Evolutionary conservation across 768 basidiomycete species (phyloP).

Genomic region (Pisolithus orientalis): DNA sequence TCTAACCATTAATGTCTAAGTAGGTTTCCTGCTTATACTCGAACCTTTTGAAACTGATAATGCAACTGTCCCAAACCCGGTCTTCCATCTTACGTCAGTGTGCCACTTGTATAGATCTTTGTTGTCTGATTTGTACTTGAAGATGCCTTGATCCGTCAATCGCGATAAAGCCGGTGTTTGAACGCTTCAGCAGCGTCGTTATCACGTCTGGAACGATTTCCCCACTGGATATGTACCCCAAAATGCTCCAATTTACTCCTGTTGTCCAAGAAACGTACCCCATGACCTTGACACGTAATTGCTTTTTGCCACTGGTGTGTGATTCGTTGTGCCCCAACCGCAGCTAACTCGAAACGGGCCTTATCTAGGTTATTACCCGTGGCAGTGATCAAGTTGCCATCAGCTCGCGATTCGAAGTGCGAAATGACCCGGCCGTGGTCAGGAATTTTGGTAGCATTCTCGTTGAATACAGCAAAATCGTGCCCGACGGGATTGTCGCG

Average conservation of each 20-base stretch:
- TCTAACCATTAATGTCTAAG: not conserved
- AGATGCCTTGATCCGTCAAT: slow-evolving; percentile 97
- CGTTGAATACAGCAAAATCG: slow-evolving; percentile 95
- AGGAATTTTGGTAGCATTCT: slow-evolving; percentile 98
- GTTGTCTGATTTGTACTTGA: slow-evolving; percentile 8
- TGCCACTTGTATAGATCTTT: slow-evolving; percentile 2
- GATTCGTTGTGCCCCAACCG: not conserved
- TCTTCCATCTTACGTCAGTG: slow-evolving; percentile 93
- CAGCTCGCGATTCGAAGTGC: slow-evolving; percentile 96
- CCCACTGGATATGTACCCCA: slow-evolving; percentile 99
- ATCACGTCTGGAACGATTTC: slow-evolving; percentile 99
- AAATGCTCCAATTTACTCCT: slow-evolving; percentile 97
- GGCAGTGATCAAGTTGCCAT: slow-evolving; percentile 99
- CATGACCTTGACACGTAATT: slow-evolving; percentile 95
- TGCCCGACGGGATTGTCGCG: slow-evolving; percentile 96
- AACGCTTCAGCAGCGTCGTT: slow-evolving; percentile 95
- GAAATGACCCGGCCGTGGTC: slow-evolving; percentile 98
- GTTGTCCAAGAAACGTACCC: slow-evolving; percentile 96
- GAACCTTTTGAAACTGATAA: slow-evolving; percentile 99
- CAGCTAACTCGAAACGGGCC: not conserved
- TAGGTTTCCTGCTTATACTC: slow-evolving; percentile 92
- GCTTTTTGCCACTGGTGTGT: slow-evolving; percentile 87
- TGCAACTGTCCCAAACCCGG: slow-evolving; percentile 96
- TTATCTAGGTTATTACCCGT: slow-evolving; percentile 82
- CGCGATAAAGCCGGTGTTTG: slow-evolving; percentile 96